phyloP scores from a whole-genome alignment of 345 rosid genomes.

The Salix koriyanagi region DNA sequence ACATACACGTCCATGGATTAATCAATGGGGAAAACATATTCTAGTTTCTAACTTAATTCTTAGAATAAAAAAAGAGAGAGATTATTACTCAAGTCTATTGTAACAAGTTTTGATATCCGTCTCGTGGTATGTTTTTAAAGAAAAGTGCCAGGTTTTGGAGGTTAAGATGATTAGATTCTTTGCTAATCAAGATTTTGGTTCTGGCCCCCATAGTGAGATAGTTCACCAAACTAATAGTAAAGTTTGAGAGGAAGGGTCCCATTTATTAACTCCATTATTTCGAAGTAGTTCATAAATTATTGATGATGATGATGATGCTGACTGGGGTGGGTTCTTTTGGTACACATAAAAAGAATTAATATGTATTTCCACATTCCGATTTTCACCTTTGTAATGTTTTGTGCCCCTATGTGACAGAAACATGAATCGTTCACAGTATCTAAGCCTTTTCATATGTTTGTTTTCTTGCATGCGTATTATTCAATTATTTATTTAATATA shows the following conservation, averaged over 20 bases:
- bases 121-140: too few relatives aligned
- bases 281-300: neutral
- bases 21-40: too few relatives aligned
- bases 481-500: too few relatives aligned
- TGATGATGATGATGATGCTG: too few relatives aligned
- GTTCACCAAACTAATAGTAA: conserved; percentile 22
- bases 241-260: conserved; percentile 11
- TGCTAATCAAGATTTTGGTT: neutral
- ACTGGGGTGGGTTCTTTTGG: too few relatives aligned
- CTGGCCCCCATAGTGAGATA: conserved; percentile 11
- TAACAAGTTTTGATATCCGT: too few relatives aligned
- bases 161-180: neutral
- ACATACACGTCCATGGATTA: too few relatives aligned
- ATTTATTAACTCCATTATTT: neutral
- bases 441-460: conserved; percentile 4
- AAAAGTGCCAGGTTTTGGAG: too few relatives aligned
- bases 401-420: neutral
- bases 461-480: neutral
- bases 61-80: too few relatives aligned
- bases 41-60: too few relatives aligned
- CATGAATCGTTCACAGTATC: conserved; percentile 2
- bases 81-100: too few relatives aligned
- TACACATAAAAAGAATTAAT: too few relatives aligned
- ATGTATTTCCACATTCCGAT: conserved; percentile 12
- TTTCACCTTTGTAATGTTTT: neutral